Evolutionary conservation across 768 basidiomycete species (phyloP), one percentile per base, ranked within the genome.

Genomic region (Wakefieldia striispora): DNA sequence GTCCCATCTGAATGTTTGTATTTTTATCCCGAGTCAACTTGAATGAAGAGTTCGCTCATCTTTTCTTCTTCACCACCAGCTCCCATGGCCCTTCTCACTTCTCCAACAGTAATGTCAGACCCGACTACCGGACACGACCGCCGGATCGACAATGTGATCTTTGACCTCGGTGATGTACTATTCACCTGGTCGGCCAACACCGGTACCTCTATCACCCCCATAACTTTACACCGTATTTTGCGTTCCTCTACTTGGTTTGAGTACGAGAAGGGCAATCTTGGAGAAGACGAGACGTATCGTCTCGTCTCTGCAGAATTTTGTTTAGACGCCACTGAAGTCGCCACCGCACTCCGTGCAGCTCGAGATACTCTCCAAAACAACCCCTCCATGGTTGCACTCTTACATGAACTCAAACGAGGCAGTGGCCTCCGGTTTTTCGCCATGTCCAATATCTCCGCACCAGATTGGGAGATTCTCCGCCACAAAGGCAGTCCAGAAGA

Each of bases 361-460:
- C 27, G 44, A 27, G 45, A 50, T 5, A 40, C 50, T 31, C 45
- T 60, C 29, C 52, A 52, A 33, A 52, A 19, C 3, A 31, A 61
- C 4, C 12, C 34, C 29, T 50, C 45, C 17, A 60, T 60, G 60
- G 3, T 60, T 12, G 6, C 45, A 3, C 40, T 60, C 37, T 45
- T 60, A n/a, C 56, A 43, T 3, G 48, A 61, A 8, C 56, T 62
- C 29, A 55, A 43, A 19, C 16, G 14, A 0, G 41, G 43, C 16
- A 40, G 1, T 8, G 42, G 41, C 35, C 47, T 61, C 13, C 45
- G 16, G n/a, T 23, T 61, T 2, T 60, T 57, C 9, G 61, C 61
- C 47, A 57, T 63, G 58, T 60, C 60, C 21, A 56, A 62, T 24
- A 50, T 64, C 24, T 59, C 59, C 0, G 43, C 53, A 4, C 59